Conservation (phyloP, 2,329 filamentous ascomycete species). For the Sporothrix sp. region DNA sequence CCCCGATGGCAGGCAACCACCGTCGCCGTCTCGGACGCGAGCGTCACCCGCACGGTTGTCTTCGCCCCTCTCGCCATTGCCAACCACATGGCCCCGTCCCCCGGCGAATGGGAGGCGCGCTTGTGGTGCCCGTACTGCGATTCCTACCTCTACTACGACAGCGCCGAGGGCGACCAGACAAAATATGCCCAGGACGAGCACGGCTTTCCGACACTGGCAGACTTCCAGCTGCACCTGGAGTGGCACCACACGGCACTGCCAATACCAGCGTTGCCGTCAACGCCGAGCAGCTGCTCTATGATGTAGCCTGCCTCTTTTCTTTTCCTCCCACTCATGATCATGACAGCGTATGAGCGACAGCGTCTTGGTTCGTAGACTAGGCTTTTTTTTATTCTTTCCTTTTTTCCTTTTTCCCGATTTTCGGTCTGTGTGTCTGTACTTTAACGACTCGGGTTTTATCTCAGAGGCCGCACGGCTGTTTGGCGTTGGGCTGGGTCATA, state of each 20-base stretch:
- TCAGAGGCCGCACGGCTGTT: too few species aligned
- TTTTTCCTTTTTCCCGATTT: background rate
- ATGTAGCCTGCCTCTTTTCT: conserved; percentile 12
- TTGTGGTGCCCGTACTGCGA: conserved; percentile 49
- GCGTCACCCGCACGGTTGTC: conserved; percentile 39
- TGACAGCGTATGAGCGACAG: conserved; percentile 4
- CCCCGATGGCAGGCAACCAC: conserved; percentile 46
- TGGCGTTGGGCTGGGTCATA: too few species aligned
- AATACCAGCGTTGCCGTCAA: conserved; percentile 26
- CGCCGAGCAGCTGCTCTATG: conserved; percentile 29
- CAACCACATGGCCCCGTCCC: conserved; percentile 43
- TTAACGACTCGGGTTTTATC: background rate
- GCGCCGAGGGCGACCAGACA: conserved; percentile 42
- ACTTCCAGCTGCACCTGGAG: conserved; percentile 45
- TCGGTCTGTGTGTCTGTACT: background rate
- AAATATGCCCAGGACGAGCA: conserved; percentile 37
- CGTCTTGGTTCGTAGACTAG: background rate
- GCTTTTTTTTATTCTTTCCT: background rate
- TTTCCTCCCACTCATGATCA: background rate
- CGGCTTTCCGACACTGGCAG: conserved; percentile 38
- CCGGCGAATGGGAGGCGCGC: conserved; percentile 42
- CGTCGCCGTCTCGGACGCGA: conserved; percentile 29
- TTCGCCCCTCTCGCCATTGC: conserved; percentile 49
- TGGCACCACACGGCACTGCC: conserved; percentile 43
- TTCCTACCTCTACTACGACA: conserved; percentile 39